phyloP scores from a whole-genome alignment of 495 filamentous ascomycete species.

The Podospora conica region DNA sequence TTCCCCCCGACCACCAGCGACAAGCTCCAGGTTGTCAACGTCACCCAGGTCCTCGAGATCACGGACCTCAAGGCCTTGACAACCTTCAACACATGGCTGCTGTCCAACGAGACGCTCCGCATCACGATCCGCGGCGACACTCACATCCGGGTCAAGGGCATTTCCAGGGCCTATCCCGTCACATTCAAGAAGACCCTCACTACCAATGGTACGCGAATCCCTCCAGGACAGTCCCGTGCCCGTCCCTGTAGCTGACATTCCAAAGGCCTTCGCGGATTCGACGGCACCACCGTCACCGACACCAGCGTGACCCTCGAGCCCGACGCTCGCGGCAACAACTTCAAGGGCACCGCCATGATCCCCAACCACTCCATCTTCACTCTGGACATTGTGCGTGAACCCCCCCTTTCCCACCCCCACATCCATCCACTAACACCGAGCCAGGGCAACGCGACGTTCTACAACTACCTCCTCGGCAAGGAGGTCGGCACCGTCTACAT shows the following conservation, averaged over 20 bases:
- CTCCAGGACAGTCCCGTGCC: neutral
- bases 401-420: neutral
- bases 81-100: constrained; percentile 53
- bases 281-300: constrained; percentile 52
- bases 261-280: constrained; percentile 43
- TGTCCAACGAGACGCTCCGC: constrained; percentile 31
- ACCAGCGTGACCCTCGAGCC: constrained; percentile 40
- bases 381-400: constrained; percentile 51
- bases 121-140: constrained; percentile 38
- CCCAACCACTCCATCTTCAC: constrained; percentile 66
- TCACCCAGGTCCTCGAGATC: constrained; percentile 51
- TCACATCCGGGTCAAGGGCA: constrained; percentile 33
- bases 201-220: constrained; percentile 24
- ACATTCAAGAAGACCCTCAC: constrained; percentile 41
- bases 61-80: constrained; percentile 53
- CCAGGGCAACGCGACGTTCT: constrained; percentile 60
- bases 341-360: constrained; percentile 57
- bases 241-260: neutral
- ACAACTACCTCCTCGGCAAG: constrained; percentile 47
- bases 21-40: constrained; percentile 47
- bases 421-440: constrained; percentile 14
- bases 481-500: constrained; percentile 51
- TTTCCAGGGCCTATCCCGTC: constrained; percentile 29
- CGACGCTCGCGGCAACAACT: constrained; percentile 49
- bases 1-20: constrained; percentile 50